Conservation (phyloP, 176 grass and related monocot genomes). For the Elymus sibiricus region DNA sequence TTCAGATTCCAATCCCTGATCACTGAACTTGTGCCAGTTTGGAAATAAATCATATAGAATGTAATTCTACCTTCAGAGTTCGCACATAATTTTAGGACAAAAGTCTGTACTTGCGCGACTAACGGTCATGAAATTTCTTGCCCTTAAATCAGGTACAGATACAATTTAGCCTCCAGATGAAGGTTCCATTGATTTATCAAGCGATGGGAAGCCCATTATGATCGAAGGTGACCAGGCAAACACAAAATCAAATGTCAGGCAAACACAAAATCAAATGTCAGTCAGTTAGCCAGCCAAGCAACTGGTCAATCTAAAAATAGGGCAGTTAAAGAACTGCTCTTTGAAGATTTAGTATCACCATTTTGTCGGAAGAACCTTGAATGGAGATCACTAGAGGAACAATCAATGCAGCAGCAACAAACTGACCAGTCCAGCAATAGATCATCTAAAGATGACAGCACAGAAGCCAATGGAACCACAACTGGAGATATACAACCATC, state of each 20-base stretch:
- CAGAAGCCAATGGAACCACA: not conserved
- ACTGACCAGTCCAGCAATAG: not conserved
- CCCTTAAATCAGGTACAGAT: slow-evolving; percentile 12
- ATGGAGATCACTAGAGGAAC: not conserved
- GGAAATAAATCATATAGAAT: not conserved
- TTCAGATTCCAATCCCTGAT: not conserved
- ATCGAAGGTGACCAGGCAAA: slow-evolving; percentile 7
- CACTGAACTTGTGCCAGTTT: not conserved
- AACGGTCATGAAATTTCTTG: not conserved
- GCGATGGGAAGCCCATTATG: not conserved
- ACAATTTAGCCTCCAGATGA: not conserved
- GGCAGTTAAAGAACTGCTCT: not conserved
- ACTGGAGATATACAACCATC: not conserved
- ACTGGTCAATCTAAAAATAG: not conserved
- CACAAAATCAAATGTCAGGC: not conserved
- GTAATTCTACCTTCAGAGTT: not conserved
- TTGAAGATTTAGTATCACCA: not conserved
- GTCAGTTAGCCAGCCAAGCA: not conserved
- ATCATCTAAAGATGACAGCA: slow-evolving; percentile 9
- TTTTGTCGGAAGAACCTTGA: not conserved
- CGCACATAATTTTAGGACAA: not conserved
- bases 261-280: not conserved
- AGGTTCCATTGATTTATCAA: slow-evolving; percentile 12
- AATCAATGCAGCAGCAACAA: not conserved
- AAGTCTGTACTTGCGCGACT: not conserved